Evolutionary conservation across 129 eudicot genomes (phyloP), one percentile per base, ranked within the genome.

Genomic region (Erigeron canadensis): DNA sequence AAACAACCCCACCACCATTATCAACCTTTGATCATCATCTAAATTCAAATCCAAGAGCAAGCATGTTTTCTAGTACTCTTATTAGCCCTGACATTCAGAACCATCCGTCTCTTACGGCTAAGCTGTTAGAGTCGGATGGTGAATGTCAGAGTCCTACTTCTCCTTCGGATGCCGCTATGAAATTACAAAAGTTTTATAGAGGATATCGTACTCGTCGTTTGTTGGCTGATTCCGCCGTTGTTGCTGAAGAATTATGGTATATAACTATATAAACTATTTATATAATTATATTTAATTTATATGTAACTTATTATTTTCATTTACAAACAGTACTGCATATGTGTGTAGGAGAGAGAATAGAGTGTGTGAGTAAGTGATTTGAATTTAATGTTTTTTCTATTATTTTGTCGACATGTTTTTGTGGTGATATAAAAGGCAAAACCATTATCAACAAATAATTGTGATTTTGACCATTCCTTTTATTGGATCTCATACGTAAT

Each of bases 171-270:
- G 96, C 97, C n/a, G 97, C 95, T 16, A 87, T 83, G 86, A 85
- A 74, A 63, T 79, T 92, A 11, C 98, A 92, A 82, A 92, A 89
- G 79, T 74, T 74, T 16, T 92, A 92, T 21, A 74, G 98, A 71
- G 82, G 98, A 51, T 92, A 92, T 54, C 95, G 98, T 9, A 86
- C 98, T n/a, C 89, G 98, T 54, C 95, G 98, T 51, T 82, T 85
- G 74, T 68, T 92, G 44, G 98, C 98, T 9, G 98, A 92, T 76
- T 86, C 98, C 10, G 98, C 98, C 19, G 96, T 92, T 5, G 96
- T 92, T 70, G 96, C 84, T 21, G 98, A 92, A 48, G 96, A 89
- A 70, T 88, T 92, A 73, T 92, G 98, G 96, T 91, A 81, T 16
- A 9, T 59, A 6, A 59, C 23, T 59, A 12, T 13, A 28, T 1